These are phyloP conservation scores for Maudiozyma bulderi DNA, from an alignment of 805 yeast species.

Conservation along the genomic window DNA sequence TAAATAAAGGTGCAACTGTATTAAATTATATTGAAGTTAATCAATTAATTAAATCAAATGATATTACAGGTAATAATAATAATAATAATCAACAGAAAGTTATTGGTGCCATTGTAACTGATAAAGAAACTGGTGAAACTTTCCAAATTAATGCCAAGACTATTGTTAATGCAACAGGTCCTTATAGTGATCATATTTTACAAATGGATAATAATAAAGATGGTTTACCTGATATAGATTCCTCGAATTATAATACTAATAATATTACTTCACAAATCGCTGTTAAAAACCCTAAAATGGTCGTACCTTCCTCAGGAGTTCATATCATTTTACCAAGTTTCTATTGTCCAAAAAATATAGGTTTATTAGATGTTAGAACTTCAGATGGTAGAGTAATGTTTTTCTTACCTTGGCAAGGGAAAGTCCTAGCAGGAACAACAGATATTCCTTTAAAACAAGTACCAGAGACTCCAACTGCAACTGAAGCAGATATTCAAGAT, in stretches of 20 bases:
- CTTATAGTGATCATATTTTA: constrained; percentile 73
- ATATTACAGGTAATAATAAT: too few relatives aligned
- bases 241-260: constrained; percentile 9
- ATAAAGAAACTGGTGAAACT: constrained; percentile 57
- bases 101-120: constrained; percentile 67
- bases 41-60: constrained; percentile 56
- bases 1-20: constrained; percentile 80
- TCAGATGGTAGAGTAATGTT: constrained; percentile 94
- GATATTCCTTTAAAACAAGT: constrained; percentile 72
- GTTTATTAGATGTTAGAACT: constrained; percentile 84
- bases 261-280: constrained; percentile 18
- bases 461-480: constrained; percentile 71
- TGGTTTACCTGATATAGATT: constrained; percentile 46
- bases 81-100: constrained; percentile 39
- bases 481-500: constrained; percentile 82
- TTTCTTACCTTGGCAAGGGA: constrained; percentile 96
- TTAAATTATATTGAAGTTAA: constrained; percentile 79
- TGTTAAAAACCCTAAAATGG: constrained; percentile 54
- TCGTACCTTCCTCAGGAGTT: constrained; percentile 91
- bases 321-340: constrained; percentile 87
- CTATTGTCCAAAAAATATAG: constrained; percentile 81
- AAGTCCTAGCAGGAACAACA: constrained; percentile 92
- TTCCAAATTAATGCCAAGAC: constrained; percentile 58
- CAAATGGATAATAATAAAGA: constrained; percentile 72
- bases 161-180: constrained; percentile 90